phyloP scores from a whole-genome alignment of 2,329 filamentous ascomycete species.

The Cryphonectria radicalis region DNA sequence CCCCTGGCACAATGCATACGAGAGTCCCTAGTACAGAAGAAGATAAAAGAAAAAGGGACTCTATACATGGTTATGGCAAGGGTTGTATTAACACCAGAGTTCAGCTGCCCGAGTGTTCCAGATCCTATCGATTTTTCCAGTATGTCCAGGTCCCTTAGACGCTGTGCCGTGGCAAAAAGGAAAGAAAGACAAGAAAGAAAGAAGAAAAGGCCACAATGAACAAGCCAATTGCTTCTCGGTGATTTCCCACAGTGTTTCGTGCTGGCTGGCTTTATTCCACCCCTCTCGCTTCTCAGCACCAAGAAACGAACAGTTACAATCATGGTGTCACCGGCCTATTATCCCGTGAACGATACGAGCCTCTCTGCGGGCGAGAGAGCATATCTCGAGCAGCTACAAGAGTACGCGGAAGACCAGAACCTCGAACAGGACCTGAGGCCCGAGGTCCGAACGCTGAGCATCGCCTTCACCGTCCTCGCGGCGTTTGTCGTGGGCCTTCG shows the following conservation, averaged over 20 bases:
- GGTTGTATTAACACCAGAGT: background rate
- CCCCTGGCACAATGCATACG: background rate
- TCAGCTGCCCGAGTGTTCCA: background rate
- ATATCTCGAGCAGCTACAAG: slow-evolving; percentile 15
- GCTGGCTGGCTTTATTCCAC: background rate
- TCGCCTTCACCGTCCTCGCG: slow-evolving; percentile 33
- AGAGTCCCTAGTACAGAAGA: background rate
- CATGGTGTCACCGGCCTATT: slow-evolving; percentile 17
- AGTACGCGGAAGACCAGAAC: slow-evolving; percentile 8
- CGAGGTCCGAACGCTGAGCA: slow-evolving; percentile 32
- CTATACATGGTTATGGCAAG: background rate
- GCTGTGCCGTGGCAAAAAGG: background rate
- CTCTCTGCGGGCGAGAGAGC: slow-evolving; percentile 19
- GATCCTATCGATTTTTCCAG: background rate
- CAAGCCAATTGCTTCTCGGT: background rate
- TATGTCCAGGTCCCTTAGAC: background rate
- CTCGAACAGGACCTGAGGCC: slow-evolving; percentile 16
- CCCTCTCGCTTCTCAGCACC: background rate
- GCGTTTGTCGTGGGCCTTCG: slow-evolving; percentile 11
- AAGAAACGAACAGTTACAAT: background rate
- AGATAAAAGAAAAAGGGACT: background rate
- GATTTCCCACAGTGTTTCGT: background rate
- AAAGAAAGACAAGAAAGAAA: background rate
- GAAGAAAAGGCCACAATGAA: background rate
- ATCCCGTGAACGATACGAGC: slow-evolving; percentile 23